Base-by-base conservation (phyloP, 129 eudicot species). In the Lonicera japonica region DNA sequence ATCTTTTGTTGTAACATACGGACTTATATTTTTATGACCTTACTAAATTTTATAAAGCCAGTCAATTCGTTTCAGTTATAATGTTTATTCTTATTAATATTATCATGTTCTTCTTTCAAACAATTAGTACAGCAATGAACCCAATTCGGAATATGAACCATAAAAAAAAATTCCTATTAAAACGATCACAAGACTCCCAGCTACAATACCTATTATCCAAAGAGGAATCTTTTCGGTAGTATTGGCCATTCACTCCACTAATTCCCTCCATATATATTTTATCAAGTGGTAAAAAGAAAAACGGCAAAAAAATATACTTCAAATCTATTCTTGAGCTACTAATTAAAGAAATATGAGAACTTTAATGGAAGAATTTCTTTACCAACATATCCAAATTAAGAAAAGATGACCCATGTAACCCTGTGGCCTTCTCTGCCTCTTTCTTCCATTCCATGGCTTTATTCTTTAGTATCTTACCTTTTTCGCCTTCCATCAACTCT, bases 131-230 rank as follows among this genome's bases (percentile, higher is more conserved):
- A n/a, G n/a, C n/a, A 40, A 40, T 40, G 46, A 40, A 8, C 46
- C 46, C 46, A 40, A 40, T 40, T 12, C 1, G 46, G 46, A 40
- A 40, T 12, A 40, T 40, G 46, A 5, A 40, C 46, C 12, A 40
- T 12, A 40, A 40, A 40, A 40, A 12, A 40, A 40, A 12, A 40
- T 40, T 5, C 46, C 46, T 12, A 40, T 12, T 12, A 40, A 40
- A 40, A 8, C 46, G 12, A 40, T 40, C 7, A 40, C 46, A 40
- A 40, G 10, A 18, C n/a, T 13, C 29, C 21, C 46, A 25, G 14
- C 20, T 29, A 24, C 63, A 58, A 17, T 25, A 58, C 40, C 61
- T 22, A 56, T 56, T 56, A 56, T 56, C 61, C 39, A 56, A 24
- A 56, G 17, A 56, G 40, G 11, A 56, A 56, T 22, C 61, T 39